Base-by-base conservation (phyloP, 176 grass and related monocot species). In the Pontederia crassipes region DNA sequence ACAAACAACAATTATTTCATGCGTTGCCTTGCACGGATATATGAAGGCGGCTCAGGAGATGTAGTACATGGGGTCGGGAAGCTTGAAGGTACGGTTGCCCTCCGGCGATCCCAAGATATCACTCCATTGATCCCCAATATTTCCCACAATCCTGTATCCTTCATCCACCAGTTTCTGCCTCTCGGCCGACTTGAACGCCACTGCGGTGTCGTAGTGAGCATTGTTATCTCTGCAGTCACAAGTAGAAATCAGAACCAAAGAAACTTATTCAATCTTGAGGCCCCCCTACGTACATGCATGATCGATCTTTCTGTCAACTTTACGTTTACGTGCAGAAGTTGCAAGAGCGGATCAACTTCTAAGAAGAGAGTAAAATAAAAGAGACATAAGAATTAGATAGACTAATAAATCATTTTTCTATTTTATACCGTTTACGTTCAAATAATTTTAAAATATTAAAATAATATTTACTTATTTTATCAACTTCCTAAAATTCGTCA, bases 71-170 rank as follows among this genome's bases (percentile, higher is more conserved):
- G 73, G 73, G 15, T 76, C 73, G 4, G 73, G 73, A 13, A 68
- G 52, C 73, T 76, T 76, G 12, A 76, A 76, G 54, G 73, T 76
- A 9, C 73, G 73, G 17, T 0, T 15, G 48, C 62, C 73, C 73
- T 68, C 73, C 0, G 73, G 73, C 12, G 17, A 2, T 0, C 73
- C 73, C 18, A 76, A 60, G 52, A 76, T 59, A 45, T 76, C 73
- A 20, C 73, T 76, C 73, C 73, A 76, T 45, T 76, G 73, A 48
- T 67, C 73, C 11, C 73, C 73, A 0, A 76, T 68, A 62, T 76
- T 76, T 2, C 73, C 73, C 10, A 68, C 73, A 13, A 76, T 59
- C 12, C 13, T 66, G 17, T 59, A 76, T 11, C 73, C 73, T 12
- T 16, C 17, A 4, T 59, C 7, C 28, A 14, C 53, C 63, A 76